Base-by-base conservation (phyloP, 768 basidiomycete species). In the Cystofilobasidium capitatum region DNA sequence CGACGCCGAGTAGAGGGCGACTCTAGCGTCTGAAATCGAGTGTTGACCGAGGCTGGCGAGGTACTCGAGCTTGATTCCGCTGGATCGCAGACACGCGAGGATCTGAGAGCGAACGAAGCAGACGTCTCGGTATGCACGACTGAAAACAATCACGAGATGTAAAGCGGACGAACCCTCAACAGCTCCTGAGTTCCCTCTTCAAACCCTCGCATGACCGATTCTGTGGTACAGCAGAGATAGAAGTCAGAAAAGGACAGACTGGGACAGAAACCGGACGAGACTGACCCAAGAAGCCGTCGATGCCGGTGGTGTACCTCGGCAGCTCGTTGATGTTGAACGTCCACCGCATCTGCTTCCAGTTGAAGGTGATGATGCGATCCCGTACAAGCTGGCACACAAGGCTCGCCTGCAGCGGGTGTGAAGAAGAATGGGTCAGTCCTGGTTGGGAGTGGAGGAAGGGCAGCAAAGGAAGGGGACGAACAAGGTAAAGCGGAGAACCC, bases 71-170 rank as follows among this genome's bases (percentile, higher is more conserved):
- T 44, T 39, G 35, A 54, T 62, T 0, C 60, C 59, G 37, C 58
- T 62, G 26, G 66, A 68, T 0, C 40, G 60, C 3, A 68, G 12
- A 54, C 66, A 68, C 29, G 66, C 14, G 4, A 68, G 55, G 16
- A 60, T 58, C 66, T 67, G n/a, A n/a, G 22, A 10, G 12, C 31
- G 36, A 49, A 7, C 0, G 36, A 37, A 17, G 9, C 20, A 3
- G 26, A 44, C 1, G 59, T 44, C 26, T 1, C 10, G 37, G 16
- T 13, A 14, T 5, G 5, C 24, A 31, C 13, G 14, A 9, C 12
- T 36, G 42, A 3, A 26, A 14, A 5, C 16, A 13, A 24, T 16
- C 4, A 49, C 22, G 6, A 22, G 33, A 29, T 5, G 24, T 0
- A 8, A 61, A n/a, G n/a, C n/a, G n/a, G n/a, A n/a, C 60, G 39